Conservation (phyloP, 1,139 yeast species). For the Geotrichum carabidarum region DNA sequence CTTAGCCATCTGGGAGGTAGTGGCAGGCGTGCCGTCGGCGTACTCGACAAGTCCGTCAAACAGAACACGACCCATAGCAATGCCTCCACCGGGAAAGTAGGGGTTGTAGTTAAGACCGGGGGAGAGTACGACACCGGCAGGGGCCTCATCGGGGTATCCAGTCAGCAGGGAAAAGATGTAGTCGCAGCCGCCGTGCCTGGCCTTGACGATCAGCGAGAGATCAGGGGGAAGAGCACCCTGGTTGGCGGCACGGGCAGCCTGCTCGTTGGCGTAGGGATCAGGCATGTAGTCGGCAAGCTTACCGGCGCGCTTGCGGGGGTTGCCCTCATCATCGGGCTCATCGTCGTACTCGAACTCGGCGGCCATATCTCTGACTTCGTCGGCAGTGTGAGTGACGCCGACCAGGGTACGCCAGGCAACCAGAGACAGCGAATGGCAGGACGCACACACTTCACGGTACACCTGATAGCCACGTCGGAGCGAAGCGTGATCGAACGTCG, state of each 20-base stretch:
- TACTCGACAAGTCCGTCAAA: slow-evolving; percentile 96
- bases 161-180: slow-evolving; percentile 91
- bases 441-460: slow-evolving; percentile 97
- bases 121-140: slow-evolving; percentile 92
- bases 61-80: slow-evolving; percentile 98
- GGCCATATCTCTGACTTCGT: slow-evolving; percentile 89
- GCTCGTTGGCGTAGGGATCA: slow-evolving; percentile 93
- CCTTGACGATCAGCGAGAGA: slow-evolving; percentile 93
- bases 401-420: slow-evolving; percentile 98
- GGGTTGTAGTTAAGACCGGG: slow-evolving; percentile 97
- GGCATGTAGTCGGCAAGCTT: slow-evolving; percentile 94
- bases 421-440: slow-evolving; percentile 95
- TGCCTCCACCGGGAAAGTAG: slow-evolving; percentile 98
- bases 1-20: slow-evolving; percentile 98
- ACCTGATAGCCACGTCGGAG: slow-evolving; percentile 99
- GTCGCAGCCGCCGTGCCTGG: slow-evolving; percentile 97
- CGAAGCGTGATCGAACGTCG: slow-evolving; percentile 90
- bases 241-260: slow-evolving; percentile 99
- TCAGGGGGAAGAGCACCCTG: slow-evolving; percentile 99
- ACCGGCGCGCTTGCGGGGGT: slow-evolving; percentile 97
- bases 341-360: slow-evolving; percentile 97
- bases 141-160: slow-evolving; percentile 97
- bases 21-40: slow-evolving; percentile 98
- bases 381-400: slow-evolving; percentile 89
- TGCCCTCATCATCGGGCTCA: slow-evolving; percentile 99